Base-by-base conservation (phyloP, 768 basidiomycete species). In the Gautieria morchelliformis region DNA sequence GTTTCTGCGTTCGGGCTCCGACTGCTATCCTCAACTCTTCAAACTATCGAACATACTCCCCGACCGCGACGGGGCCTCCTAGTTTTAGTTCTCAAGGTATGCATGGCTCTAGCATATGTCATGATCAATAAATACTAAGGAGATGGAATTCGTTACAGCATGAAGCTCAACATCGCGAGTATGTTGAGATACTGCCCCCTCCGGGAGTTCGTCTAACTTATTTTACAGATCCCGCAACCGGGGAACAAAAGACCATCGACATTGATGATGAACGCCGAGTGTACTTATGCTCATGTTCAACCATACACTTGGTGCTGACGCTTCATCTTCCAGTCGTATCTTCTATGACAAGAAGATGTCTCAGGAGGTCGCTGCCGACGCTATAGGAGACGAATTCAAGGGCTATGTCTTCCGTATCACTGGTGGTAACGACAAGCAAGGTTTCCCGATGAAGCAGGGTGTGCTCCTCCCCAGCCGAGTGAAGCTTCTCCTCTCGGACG, bases 401-500 rank as follows among this genome's bases (percentile, higher is more conserved):
- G 95, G 95, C 58, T 97, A 96, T 77, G 75, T 97, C 71, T 83
- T 96, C 80, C 87, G 93, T 67, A 89, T 99, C 78, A 94, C 91
- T 32, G 94, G 94, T 66, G 92, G 95, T 62, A 97, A 97, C 80
- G 93, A 97, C 84, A 92, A 93, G 78, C 91, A 94, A 72, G 93
- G 93, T 69, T 95, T 96, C 82, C 93, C 93, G 49, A 96, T 97
- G 93, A 98, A 98, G 76, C 95, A 99, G 77, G 94, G 95, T 77
- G 89, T 97, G 64, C 88, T 98, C 60, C 82, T 95, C 67, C 91
- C 91, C 59, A 70, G 91, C 77, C 93, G 95, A 82, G 91, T 94
- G 65, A 79, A 83, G 61, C 88, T 99, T 63, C 89, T 98, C 67
- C 89, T 99, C 69, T 66, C 89, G 61, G 90, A 95, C 72, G 93